These are phyloP conservation scores for Deuterostichococcus epilithicus DNA, from an alignment of 139 green algal species.

Conservation along the genomic window DNA sequence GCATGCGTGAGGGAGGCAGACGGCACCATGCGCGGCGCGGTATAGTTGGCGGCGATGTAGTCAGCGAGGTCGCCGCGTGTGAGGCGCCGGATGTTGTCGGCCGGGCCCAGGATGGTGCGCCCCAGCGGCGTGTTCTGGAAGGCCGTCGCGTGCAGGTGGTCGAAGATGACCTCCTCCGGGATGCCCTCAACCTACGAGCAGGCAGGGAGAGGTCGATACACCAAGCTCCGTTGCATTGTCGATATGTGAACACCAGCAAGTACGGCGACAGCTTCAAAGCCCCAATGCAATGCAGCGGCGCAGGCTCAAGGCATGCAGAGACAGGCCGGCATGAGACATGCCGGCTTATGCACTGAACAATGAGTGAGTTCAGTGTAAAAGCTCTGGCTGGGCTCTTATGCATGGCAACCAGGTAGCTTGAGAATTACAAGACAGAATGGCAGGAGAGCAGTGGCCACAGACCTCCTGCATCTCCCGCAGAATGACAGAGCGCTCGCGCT, in stretches of 20 bases:
- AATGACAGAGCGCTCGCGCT: conserved; percentile 92
- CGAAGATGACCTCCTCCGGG: conserved; percentile 89
- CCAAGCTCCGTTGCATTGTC: too few species aligned
- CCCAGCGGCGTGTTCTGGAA: conserved; percentile 96
- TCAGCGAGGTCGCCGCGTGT: conserved; percentile 81
- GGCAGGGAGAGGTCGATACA: background rate
- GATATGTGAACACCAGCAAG: too few species aligned
- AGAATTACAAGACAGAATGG: background rate
- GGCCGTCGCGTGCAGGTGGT: conserved; percentile 98
- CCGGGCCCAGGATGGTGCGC: conserved; percentile 93
- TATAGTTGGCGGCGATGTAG: conserved; percentile 98
- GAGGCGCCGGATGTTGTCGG: conserved; percentile 88
- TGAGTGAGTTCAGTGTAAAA: too few species aligned
- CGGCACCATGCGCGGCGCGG: conserved; percentile 74
- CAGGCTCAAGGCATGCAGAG: too few species aligned
- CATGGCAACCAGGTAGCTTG: too few species aligned
- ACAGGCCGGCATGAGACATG: too few species aligned
- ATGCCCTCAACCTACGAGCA: conserved; percentile 69
- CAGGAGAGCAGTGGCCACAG: background rate
- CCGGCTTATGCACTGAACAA: too few species aligned
- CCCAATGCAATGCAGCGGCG: too few species aligned
- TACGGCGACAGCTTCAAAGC: too few species aligned
- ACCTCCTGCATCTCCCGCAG: conserved; percentile 97
- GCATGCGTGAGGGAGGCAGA: background rate
- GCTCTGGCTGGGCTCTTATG: too few species aligned